Conservation (phyloP, 257 asterid species). For the Mitragyna speciosa region DNA sequence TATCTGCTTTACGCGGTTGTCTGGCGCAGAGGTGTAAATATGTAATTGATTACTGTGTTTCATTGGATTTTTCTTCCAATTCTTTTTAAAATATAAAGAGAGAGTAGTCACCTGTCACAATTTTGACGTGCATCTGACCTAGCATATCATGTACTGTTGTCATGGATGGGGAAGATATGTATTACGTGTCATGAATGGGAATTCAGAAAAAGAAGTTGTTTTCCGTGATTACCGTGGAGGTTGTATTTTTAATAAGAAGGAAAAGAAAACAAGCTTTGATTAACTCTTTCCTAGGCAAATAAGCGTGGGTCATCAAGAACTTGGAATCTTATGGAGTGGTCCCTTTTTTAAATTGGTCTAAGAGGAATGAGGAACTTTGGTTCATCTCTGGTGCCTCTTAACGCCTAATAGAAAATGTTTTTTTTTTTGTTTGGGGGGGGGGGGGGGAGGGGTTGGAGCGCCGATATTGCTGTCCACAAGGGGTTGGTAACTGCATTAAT, state of each 20-base stretch:
- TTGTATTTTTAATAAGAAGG: neutral
- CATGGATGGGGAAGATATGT: neutral
- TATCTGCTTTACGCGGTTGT: conserved; percentile 20
- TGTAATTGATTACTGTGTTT: conserved; percentile 5
- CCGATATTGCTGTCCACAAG: no score
- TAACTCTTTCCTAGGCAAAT: neutral
- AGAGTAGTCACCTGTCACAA: conserved; percentile 4
- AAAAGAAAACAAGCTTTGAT: neutral
- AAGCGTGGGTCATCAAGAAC: neutral
- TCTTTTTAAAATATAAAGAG: neutral
- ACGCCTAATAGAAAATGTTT: no score
- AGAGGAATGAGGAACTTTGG: no score
- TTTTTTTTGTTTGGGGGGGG: no score
- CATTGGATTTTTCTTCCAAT: neutral
- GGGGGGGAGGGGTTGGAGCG: no score
- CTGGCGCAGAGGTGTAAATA: conserved; percentile 16
- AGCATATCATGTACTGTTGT: neutral
- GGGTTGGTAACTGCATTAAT: no score
- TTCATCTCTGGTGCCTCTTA: no score
- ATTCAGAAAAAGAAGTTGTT: neutral
- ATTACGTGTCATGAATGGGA: neutral
- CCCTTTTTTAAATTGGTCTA: no score
- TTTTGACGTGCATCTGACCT: conserved; percentile 12
- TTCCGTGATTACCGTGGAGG: neutral
- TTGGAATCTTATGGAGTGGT: neutral